These are phyloP conservation scores for Hsuehochloa calcarea DNA, from an alignment of 176 grass and related monocot genomes.

Conservation along the genomic window DNA sequence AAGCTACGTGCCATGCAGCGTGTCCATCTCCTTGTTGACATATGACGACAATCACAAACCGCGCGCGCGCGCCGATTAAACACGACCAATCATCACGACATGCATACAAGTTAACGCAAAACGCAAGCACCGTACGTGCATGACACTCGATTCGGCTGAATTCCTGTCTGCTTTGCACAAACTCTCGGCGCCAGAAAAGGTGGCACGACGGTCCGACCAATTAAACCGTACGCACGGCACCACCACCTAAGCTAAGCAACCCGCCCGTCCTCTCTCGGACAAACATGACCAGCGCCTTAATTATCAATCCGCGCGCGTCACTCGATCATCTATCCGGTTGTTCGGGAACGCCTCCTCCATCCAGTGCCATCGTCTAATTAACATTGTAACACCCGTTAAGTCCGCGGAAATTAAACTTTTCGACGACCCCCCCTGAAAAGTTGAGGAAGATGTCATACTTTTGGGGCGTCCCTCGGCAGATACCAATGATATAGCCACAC, in stretches of 20 bases:
- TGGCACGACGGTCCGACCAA: not conserved
- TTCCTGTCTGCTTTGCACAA: constrained; percentile 51
- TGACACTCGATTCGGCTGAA: constrained; percentile 39
- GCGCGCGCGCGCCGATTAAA: constrained; percentile 1
- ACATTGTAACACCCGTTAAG: constrained; percentile 2
- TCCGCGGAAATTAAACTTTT: constrained; percentile 30
- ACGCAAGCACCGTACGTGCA: constrained; percentile 23
- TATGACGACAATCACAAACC: not conserved
- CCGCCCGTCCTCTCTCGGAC: not conserved
- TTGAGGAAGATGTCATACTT: constrained; percentile 79
- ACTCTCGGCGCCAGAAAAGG: constrained; percentile 29
- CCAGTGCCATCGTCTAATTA: not conserved
- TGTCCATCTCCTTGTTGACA: not conserved
- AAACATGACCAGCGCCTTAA: not conserved
- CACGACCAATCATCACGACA: constrained; percentile 33
- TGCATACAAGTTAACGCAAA: constrained; percentile 25
- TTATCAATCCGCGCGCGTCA: not conserved
- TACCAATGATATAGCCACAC: constrained; percentile 51
- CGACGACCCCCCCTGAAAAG: constrained; percentile 48
- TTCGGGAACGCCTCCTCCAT: not conserved
- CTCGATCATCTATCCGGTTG: constrained; percentile 10
- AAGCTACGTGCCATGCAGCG: not conserved
- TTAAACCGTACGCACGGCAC: constrained; percentile 13
- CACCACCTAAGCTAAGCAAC: not conserved
- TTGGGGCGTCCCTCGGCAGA: constrained; percentile 56